Percentiles rank a stretch among this genome's conserved stretches.
Evolutionary conservation across 768 basidiomycete species (phyloP).

Genomic region (Guyanaporus albipodus): DNA sequence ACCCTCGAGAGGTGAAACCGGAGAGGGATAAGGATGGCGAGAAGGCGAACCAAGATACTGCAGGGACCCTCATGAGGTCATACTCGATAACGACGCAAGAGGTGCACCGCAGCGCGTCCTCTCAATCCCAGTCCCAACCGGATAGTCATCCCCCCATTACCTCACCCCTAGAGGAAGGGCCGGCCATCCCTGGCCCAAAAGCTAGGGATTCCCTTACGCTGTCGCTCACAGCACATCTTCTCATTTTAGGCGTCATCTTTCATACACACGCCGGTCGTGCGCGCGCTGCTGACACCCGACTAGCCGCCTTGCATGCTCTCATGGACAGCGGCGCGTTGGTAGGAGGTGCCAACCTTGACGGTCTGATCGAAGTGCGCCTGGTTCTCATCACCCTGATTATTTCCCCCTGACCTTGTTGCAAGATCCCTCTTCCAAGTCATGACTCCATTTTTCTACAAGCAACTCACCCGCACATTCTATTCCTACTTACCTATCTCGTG

Average conservation of each 20-base stretch:
- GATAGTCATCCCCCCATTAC: neutral
- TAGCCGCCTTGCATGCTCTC: constrained; percentile 59
- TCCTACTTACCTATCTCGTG: constrained; percentile 62
- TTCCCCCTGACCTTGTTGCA: neutral
- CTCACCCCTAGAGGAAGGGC: neutral
- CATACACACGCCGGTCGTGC: constrained; percentile 57
- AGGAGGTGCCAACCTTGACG: constrained; percentile 32
- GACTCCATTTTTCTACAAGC: constrained; percentile 51
- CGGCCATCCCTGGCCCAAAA: constrained; percentile 16
- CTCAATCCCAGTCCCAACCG: constrained; percentile 23
- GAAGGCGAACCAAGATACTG: constrained; percentile 10
- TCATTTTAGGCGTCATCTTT: constrained; percentile 59
- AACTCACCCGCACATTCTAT: constrained; percentile 66
- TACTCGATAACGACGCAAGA: constrained; percentile 29
- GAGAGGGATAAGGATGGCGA: neutral
- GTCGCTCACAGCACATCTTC: constrained; percentile 51
- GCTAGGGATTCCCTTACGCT: constrained; percentile 32
- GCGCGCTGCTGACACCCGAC: constrained; percentile 43
- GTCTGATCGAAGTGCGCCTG: constrained; percentile 35
- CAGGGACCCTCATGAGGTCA: constrained; percentile 24
- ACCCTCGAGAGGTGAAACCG: constrained; percentile 6
- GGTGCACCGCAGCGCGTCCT: constrained; percentile 21
- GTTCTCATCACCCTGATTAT: constrained; percentile 17
- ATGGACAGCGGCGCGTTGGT: constrained; percentile 56
- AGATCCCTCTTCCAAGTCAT: constrained; percentile 33